Base-by-base conservation (phyloP, 441 rosid genomes). In the Populus trichocarpa region DNA sequence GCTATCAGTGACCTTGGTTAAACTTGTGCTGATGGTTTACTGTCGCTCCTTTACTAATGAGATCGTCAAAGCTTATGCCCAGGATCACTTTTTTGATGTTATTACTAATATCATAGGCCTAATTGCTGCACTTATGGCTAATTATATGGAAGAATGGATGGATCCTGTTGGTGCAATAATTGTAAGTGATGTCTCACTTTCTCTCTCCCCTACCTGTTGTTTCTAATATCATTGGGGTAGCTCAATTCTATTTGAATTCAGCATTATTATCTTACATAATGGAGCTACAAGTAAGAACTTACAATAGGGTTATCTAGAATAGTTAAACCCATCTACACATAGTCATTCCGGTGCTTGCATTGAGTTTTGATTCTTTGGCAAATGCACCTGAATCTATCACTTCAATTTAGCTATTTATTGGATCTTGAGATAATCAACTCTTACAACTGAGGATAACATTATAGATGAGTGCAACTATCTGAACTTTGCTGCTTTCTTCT, bases 91-190 rank as follows among this genome's bases (percentile, higher is more conserved):
- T 84, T 95, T 95, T 65, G 99, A 95, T 78, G 99, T 95, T 69
- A 79, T 95, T 82, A 95, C 99, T 42, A 95, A 95, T 79, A 72
- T 91, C 79, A 92, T 95, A 40, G 99, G 99, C 77, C 98, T 95
- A 69, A 76, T 93, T 77, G 98, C 99, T 66, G 93, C 87, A 67
- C 88, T 95, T 38, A 96, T 95, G 38, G 99, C 99, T 50, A 93
- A 92, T 75, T 91, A 88, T 86, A 67, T 95, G 9, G 90, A 88
- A 59, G 87, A 77, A 32, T 95, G 99, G 99, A 84, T 95, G 86
- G 99, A 95, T 83, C 99, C 98, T 66, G 91, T 89, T 63, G 98
- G 99, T 81, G 99, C 99, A 70, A 92, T 95, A 84, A 88, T 93
- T 81, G 99, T 95, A 84, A 88, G 98, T 85, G 50, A 68, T 73